Conservation (phyloP, 2,329 filamentous ascomycete genomes). For the Pyrenochaeta sp. region DNA sequence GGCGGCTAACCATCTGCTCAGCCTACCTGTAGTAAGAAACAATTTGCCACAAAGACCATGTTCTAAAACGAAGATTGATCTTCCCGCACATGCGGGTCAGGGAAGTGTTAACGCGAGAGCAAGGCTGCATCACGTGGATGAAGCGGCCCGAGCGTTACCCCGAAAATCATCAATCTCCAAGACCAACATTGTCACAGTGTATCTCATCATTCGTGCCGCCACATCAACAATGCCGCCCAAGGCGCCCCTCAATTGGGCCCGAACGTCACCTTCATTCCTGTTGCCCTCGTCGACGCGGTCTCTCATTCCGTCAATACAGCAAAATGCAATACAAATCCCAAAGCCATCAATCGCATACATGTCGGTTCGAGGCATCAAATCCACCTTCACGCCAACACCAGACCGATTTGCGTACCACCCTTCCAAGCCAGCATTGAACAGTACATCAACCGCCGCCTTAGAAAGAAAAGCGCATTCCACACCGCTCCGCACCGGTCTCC, state of each 20-base stretch:
- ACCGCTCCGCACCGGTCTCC: constrained; percentile 77
- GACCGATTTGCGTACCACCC: constrained; percentile 64
- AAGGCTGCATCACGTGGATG: constrained; percentile 11
- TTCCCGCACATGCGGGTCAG: too few relatives aligned
- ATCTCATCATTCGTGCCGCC: constrained; percentile 8
- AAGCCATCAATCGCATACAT: constrained; percentile 28
- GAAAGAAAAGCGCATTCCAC: constrained; percentile 65
- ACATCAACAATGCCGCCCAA: constrained; percentile 43
- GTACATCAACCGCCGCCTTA: constrained; percentile 67
- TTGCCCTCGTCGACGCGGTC: constrained; percentile 38
- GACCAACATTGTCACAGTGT: constrained; percentile 14
- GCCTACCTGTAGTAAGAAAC: too few relatives aligned
- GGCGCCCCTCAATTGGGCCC: constrained; percentile 45
- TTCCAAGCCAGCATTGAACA: constrained; percentile 61
- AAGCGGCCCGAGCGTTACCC: constrained; percentile 8
- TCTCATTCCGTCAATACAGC: constrained; percentile 27
- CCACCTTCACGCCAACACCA: constrained; percentile 61
- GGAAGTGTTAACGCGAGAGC: neutral
- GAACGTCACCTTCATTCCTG: constrained; percentile 37
- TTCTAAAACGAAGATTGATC: too few relatives aligned
- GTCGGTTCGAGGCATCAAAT: constrained; percentile 58
- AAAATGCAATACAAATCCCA: constrained; percentile 16
- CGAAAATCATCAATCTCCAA: constrained; percentile 29
- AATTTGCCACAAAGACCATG: too few relatives aligned
- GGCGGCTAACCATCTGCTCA: too few relatives aligned